Percentiles rank a stretch among this genome's conserved stretches.
These are phyloP conservation scores for Cavenderia fasciculata DNA, from an alignment of 78 protist species.

Conservation along the genomic window DNA sequence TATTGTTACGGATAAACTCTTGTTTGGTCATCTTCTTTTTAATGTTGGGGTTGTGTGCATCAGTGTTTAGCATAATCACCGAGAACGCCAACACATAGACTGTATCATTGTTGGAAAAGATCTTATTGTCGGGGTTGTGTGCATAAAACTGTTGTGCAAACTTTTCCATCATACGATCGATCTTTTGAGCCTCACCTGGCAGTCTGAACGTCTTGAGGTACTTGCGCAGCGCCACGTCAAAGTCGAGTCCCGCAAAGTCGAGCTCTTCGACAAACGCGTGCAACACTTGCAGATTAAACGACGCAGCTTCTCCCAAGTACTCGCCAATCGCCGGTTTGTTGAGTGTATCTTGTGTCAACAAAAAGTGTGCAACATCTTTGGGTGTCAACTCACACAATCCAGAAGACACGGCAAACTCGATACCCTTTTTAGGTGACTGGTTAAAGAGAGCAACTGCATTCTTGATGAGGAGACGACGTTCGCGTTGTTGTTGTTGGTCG, in stretches of 20 bases:
- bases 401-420: constrained; percentile 32
- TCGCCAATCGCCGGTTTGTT: constrained; percentile 73
- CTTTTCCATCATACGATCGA: constrained; percentile 97
- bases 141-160: constrained; percentile 93
- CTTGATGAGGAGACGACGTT: constrained; percentile 9
- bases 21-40: constrained; percentile 85
- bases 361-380: constrained; percentile 71
- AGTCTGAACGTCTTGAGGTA: constrained; percentile 90
- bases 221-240: constrained; percentile 93
- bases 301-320: constrained; percentile 79
- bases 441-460: constrained; percentile 32
- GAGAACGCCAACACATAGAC: constrained; percentile 84
- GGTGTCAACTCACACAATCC: constrained; percentile 33
- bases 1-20: constrained; percentile 58
- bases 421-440: constrained; percentile 58
- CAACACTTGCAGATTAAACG: constrained; percentile 81
- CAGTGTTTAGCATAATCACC: constrained; percentile 92
- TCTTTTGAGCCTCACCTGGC: constrained; percentile 99
- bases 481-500: constrained; percentile 14
- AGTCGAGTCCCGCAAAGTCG: constrained; percentile 83
- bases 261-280: constrained; percentile 89
- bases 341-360: constrained; percentile 30
- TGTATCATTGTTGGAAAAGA: constrained; percentile 56
- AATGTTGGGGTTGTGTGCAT: constrained; percentile 87
- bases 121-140: constrained; percentile 78